Conservation (phyloP, 164 flowering plant species). For the Brasenia schreberi region DNA sequence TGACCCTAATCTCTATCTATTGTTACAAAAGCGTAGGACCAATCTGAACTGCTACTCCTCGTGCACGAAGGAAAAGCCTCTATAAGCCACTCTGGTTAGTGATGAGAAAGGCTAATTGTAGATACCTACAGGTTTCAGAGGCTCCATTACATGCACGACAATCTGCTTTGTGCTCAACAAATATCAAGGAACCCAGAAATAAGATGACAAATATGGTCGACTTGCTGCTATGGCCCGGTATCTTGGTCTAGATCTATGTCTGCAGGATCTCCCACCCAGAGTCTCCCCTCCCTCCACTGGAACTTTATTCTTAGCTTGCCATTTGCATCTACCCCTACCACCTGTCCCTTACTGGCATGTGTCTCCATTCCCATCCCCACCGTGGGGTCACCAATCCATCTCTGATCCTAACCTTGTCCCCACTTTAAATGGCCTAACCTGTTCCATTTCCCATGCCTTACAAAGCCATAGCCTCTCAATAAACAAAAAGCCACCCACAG, state of each 20-base stretch:
- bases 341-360: constrained; percentile 72
- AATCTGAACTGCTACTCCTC: background rate
- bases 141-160: background rate
- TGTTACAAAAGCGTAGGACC: background rate
- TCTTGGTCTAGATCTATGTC: constrained; percentile 65
- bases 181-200: background rate
- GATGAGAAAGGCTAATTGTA: background rate
- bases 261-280: constrained; percentile 98
- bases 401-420: constrained; percentile 85
- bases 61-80: background rate
- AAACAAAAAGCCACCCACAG: constrained; percentile 88
- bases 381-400: constrained; percentile 72
- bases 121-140: background rate
- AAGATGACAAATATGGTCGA: background rate
- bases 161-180: background rate
- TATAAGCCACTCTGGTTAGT: background rate
- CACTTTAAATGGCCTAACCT: constrained; percentile 52
- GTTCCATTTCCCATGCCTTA: constrained; percentile 66
- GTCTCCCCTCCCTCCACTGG: constrained; percentile 82
- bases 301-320: constrained; percentile 85
- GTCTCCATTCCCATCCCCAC: constrained; percentile 99
- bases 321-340: constrained; percentile 92
- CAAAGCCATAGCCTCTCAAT: constrained; percentile 88
- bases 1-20: background rate
- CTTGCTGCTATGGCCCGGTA: background rate